A percentile compares a stretch with the other conserved stretches of the same genome.
These are phyloP conservation scores for Barnettozyma sp. DNA, from an alignment of 805 yeast genomes.

Conservation along the genomic window DNA sequence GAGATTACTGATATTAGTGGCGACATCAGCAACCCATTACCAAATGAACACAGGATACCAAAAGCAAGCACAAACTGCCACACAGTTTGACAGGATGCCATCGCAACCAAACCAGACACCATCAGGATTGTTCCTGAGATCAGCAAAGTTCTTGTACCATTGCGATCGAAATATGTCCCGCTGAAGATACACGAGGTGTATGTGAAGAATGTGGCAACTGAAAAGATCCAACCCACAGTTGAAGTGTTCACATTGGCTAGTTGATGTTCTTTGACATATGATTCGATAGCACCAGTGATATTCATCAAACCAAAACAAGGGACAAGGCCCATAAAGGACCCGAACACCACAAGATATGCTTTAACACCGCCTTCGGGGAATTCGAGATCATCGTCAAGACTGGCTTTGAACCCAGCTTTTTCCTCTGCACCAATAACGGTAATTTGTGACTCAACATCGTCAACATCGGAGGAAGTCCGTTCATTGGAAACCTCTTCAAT, in stretches of 20 bases:
- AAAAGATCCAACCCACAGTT: conserved; percentile 51
- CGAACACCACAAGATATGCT: conserved; percentile 49
- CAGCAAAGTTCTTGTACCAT: conserved; percentile 35
- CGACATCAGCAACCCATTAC: conserved; percentile 38
- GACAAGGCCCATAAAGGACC: conserved; percentile 47
- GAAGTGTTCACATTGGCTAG: conserved; percentile 37
- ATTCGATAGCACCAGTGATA: conserved; percentile 54
- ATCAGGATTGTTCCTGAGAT: conserved; percentile 32
- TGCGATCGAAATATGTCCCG: conserved; percentile 40
- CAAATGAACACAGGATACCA: conserved; percentile 40
- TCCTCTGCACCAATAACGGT: background rate
- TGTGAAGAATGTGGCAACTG: conserved; percentile 25
- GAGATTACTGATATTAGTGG: conserved; percentile 39
- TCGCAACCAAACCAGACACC: conserved; percentile 36
- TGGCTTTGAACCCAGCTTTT: background rate
- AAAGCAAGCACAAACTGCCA: conserved; percentile 49
- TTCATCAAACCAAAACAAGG: conserved; percentile 51
- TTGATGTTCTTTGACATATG: conserved; percentile 49
- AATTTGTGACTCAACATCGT: conserved; percentile 2
- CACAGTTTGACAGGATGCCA: conserved; percentile 36
- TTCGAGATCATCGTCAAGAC: conserved; percentile 14
- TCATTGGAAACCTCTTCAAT: background rate
- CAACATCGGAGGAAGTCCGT: background rate
- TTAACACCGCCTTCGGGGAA: conserved; percentile 49
- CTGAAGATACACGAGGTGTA: conserved; percentile 32